These are phyloP conservation scores for Penicillium fimorum DNA, from an alignment of 495 filamentous ascomycete species.

Conservation along the genomic window DNA sequence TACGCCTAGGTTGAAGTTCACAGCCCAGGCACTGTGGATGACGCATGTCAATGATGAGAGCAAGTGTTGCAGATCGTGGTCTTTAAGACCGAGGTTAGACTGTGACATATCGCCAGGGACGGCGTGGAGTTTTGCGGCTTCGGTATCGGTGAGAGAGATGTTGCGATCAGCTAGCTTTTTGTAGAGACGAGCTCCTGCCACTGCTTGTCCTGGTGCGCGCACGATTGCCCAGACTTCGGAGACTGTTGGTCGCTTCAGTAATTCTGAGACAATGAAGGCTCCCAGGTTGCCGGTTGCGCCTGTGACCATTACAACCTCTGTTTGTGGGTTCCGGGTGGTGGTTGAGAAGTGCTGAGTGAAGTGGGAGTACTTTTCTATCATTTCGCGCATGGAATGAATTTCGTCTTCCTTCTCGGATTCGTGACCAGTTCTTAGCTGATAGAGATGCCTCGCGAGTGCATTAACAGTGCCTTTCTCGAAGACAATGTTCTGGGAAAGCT, in stretches of 20 bases:
- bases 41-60: constrained; percentile 45
- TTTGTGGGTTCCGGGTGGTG: constrained; percentile 12
- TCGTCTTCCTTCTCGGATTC: constrained; percentile 27
- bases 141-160: constrained; percentile 16
- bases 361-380: constrained; percentile 43
- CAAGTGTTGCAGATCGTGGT: constrained; percentile 38
- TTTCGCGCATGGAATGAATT: constrained; percentile 27
- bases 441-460: constrained; percentile 32
- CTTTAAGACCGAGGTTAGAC: constrained; percentile 45
- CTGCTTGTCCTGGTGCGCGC: constrained; percentile 42
- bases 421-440: constrained; percentile 24
- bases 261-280: constrained; percentile 50
- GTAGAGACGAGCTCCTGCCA: constrained; percentile 23
- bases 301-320: constrained; percentile 43
- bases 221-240: constrained; percentile 56
- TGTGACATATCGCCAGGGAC: constrained; percentile 31
- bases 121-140: constrained; percentile 25
- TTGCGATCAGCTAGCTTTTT: constrained; percentile 24
- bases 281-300: constrained; percentile 64
- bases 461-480: constrained; percentile 47
- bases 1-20: constrained; percentile 70
- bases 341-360: constrained; percentile 36
- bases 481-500: constrained; percentile 45
- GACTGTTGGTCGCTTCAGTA: constrained; percentile 33
- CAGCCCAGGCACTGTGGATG: constrained; percentile 67